Base-by-base conservation (phyloP, 2,329 filamentous ascomycete genomes). In the Botrytis deweyae region DNA sequence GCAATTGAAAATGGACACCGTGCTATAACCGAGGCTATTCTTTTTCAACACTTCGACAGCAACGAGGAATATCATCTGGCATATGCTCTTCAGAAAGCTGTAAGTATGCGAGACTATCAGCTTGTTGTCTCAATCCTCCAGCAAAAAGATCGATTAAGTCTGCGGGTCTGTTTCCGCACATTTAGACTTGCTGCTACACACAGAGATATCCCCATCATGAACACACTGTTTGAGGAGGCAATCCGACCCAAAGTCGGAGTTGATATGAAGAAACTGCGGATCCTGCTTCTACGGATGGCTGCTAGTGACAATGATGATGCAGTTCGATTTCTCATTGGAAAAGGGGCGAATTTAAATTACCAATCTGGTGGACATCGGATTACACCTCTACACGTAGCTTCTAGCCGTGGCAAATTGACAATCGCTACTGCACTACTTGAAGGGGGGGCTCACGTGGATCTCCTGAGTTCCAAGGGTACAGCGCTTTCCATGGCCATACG, bases 401-500 rank as follows among this genome's bases (percentile, higher is more conserved):
- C 49, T 3, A n/a, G 4, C 4, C 12, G 4, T 52, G 49, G 49
- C 12, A 6, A n/a, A 52, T 14, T 52, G 49, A 0, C 49, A 52
- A n/a, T n/a, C 4, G 25, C n/a, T 52, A 7, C 22, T n/a, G 16
- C 12, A 4, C 14, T 52, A 52, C 49, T 52, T n/a, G 10, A 52
- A 52, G 49, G 25, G 49, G 49, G 49, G 4, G 49, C 49, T 16
- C 25, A n/a, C 4, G 25, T 52, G 10, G 25, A 52, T 6, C 4
- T n/a, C 4, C 10, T 6, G 7, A 14, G 25, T n/a, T n/a, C 1
- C 4, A 14, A 3, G 22, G 49, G 49, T 14, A 55, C 61, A n/a
- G 61, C 40, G n/a, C 25, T 64, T 1, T 0, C 0, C 1, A 12
- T 3, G 5, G 38, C 62, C 2, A 18, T 1, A 29, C 2, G 2